These are phyloP conservation scores for Lodderomyces parapsilosis DNA, from an alignment of 1,139 yeast species.

Conservation along the genomic window DNA sequence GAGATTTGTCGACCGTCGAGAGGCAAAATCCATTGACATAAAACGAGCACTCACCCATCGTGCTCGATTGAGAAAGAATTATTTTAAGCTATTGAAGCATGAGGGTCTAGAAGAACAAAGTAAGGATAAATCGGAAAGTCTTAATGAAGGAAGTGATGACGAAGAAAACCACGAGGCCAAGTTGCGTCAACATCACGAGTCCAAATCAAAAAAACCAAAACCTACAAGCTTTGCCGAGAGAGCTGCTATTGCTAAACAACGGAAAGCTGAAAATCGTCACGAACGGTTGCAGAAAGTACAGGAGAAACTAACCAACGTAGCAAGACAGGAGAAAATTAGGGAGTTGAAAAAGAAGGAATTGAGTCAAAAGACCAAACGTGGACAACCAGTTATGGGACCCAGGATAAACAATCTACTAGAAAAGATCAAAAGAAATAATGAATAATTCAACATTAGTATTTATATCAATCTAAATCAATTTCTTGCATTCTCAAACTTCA, in stretches of 20 bases:
- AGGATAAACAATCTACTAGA: slow-evolving; percentile 76
- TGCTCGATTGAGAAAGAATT: slow-evolving; percentile 79
- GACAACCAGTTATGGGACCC: slow-evolving; percentile 93
- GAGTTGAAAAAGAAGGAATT: slow-evolving; percentile 50
- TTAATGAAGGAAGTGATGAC: not conserved
- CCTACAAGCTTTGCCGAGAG: slow-evolving; percentile 45
- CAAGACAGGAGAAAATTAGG: slow-evolving; percentile 25
- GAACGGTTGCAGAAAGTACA: slow-evolving; percentile 28
- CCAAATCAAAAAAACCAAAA: slow-evolving; percentile 9
- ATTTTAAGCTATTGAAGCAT: slow-evolving; percentile 74
- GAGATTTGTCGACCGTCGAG: slow-evolving; percentile 39
- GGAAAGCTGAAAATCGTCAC: slow-evolving; percentile 39
- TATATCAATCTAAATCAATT: too few relatives aligned
- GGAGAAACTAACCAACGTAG: slow-evolving; percentile 23
- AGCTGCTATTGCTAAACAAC: slow-evolving; percentile 42
- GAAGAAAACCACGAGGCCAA: slow-evolving; percentile 2
- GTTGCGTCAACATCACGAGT: slow-evolving; percentile 16
- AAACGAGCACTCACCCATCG: slow-evolving; percentile 75
- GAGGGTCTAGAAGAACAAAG: slow-evolving; percentile 45
- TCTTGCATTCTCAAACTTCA: slow-evolving; percentile 24
- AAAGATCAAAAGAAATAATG: slow-evolving; percentile 60
- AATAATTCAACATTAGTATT: not conserved
- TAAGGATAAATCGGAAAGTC: slow-evolving; percentile 4
- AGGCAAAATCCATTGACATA: slow-evolving; percentile 55
- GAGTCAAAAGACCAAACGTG: slow-evolving; percentile 62